Conservation (phyloP, 129 eudicot species). For the Lactuca saligna region DNA sequence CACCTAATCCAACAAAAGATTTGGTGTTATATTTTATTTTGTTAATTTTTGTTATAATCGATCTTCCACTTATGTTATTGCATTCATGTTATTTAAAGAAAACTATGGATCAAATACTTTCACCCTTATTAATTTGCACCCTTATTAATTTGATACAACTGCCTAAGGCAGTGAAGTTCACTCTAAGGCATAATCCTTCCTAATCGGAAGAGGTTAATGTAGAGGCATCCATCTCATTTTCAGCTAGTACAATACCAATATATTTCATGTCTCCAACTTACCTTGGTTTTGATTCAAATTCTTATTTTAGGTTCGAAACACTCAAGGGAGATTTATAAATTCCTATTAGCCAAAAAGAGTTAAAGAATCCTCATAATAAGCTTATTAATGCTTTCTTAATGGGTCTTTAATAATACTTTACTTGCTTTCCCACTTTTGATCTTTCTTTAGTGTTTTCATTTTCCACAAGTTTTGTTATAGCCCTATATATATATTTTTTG, state of each 20-base stretch:
- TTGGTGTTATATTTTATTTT: no score
- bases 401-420: neutral
- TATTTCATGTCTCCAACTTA: neutral
- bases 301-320: neutral
- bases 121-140: no score
- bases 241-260: neutral
- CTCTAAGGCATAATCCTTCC: no score
- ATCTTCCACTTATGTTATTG: no score
- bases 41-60: no score
- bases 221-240: neutral
- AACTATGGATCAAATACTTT: no score
- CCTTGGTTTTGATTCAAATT: neutral
- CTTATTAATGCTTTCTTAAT: no score
- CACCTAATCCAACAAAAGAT: no score
- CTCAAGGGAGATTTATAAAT: neutral
- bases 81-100: no score
- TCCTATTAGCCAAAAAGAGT: neutral
- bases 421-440: neutral
- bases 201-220: neutral
- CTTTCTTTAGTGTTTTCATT: neutral
- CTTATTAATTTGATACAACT: no score
- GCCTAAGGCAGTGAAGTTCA: no score
- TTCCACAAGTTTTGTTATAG: neutral
- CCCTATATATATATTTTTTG: neutral
- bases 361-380: neutral